These are phyloP conservation scores for Anthracocystis panici-leucophaei DNA, from an alignment of 1,284 basidiomycete species.

Conservation along the genomic window DNA sequence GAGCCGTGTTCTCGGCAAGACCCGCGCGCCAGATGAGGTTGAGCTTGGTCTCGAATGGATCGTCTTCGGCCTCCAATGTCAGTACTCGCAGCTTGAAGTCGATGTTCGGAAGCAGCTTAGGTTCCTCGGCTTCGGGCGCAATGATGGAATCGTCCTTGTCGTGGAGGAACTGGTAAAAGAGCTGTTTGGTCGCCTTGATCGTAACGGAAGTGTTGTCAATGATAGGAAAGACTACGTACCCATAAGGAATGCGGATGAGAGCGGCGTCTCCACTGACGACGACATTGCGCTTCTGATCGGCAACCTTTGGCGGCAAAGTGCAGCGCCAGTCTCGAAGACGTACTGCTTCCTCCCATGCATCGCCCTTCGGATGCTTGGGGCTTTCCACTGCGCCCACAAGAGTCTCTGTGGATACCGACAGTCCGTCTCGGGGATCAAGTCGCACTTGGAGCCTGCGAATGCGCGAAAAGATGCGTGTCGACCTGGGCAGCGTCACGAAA, in stretches of 20 bases:
- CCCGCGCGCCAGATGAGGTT: slow-evolving; percentile 84
- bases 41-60: slow-evolving; percentile 84
- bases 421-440: slow-evolving; percentile 45
- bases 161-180: slow-evolving; percentile 70
- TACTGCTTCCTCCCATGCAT: slow-evolving; percentile 84
- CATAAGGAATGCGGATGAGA: slow-evolving; percentile 82
- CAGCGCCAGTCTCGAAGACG: slow-evolving; percentile 77
- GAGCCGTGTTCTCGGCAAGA: slow-evolving; percentile 79
- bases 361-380: slow-evolving; percentile 26
- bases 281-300: slow-evolving; percentile 45
- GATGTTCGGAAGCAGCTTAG: slow-evolving; percentile 72
- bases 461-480: slow-evolving; percentile 60
- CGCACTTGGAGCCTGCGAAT: slow-evolving; percentile 61
- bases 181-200: slow-evolving; percentile 71
- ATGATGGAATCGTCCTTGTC: slow-evolving; percentile 64
- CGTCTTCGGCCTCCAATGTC: slow-evolving; percentile 84
- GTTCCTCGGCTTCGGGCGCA: slow-evolving; percentile 60
- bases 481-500: slow-evolving; percentile 65
- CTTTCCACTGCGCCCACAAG: slow-evolving; percentile 72
- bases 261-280: slow-evolving; percentile 76
- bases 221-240: slow-evolving; percentile 77
- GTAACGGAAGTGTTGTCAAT: slow-evolving; percentile 70
- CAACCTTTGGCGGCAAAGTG: slow-evolving; percentile 24
- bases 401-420: slow-evolving; percentile 68
- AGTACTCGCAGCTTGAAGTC: slow-evolving; percentile 76